These are phyloP conservation scores for Aureobasidium lini DNA, from an alignment of 2,329 filamentous ascomycete genomes.

Conservation along the genomic window DNA sequence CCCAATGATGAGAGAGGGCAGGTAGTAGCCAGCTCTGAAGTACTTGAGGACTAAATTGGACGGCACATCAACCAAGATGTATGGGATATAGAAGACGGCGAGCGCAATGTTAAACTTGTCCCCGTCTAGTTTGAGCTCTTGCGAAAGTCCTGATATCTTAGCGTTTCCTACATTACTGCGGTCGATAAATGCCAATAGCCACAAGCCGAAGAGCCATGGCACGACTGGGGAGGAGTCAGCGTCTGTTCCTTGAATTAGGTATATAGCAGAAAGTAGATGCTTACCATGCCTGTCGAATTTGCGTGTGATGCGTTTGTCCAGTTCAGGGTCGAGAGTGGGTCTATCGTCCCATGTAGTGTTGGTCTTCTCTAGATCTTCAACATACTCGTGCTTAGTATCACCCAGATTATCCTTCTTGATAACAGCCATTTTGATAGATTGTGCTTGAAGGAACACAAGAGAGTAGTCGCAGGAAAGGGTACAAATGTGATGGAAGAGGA, in stretches of 20 bases:
- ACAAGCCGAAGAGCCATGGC: constrained; percentile 40
- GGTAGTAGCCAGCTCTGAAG: constrained; percentile 34
- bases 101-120: constrained; percentile 38
- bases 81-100: constrained; percentile 38
- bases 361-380: constrained; percentile 15
- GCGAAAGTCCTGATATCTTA: constrained; percentile 34
- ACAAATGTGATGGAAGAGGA: neutral
- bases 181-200: constrained; percentile 43
- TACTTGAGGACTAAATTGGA: constrained; percentile 29
- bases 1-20: constrained; percentile 32
- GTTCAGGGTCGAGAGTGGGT: constrained; percentile 14
- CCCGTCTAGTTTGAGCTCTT: constrained; percentile 32
- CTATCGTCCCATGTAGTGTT: constrained; percentile 17
- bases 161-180: constrained; percentile 37
- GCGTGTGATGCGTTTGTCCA: constrained; percentile 31
- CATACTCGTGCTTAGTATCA: constrained; percentile 13
- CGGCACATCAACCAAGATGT: constrained; percentile 32
- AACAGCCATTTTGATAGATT: neutral
- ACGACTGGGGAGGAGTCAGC: constrained; percentile 22
- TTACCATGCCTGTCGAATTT: constrained; percentile 35
- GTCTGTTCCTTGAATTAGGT: neutral
- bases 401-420: neutral
- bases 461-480: neutral
- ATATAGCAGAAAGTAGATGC: neutral
- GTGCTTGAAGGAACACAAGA: neutral